phyloP scores from a whole-genome alignment of 495 filamentous ascomycete genomes.

The Lasiosphaeria hispida region DNA sequence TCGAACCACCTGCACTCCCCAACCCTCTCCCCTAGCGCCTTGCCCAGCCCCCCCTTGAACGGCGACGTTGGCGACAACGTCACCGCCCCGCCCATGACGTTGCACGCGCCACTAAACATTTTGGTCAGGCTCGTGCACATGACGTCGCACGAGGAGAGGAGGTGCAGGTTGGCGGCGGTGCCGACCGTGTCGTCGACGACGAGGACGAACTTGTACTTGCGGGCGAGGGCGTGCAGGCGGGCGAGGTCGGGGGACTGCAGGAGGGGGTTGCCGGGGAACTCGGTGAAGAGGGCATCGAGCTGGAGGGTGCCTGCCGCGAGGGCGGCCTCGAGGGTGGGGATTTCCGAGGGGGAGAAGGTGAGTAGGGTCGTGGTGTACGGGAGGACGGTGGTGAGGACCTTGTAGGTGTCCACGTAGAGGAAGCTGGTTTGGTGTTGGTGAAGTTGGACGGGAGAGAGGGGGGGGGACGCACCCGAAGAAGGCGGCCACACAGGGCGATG shows the following conservation, averaged over 20 bases:
- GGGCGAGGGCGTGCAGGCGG: neutral
- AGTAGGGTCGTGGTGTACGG: neutral
- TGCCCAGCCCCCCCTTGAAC: neutral
- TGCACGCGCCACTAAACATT: slow-evolving; percentile 28
- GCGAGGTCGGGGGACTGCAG: slow-evolving; percentile 19
- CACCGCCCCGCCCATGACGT: slow-evolving; percentile 29
- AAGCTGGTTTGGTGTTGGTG: slow-evolving; percentile 12
- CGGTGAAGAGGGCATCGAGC: slow-evolving; percentile 22
- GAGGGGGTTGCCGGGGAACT: slow-evolving; percentile 32
- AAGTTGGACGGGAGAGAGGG: no score
- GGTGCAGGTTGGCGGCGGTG: slow-evolving; percentile 13
- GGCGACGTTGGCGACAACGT: neutral
- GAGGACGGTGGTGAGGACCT: slow-evolving; percentile 16
- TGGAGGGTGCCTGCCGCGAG: neutral
- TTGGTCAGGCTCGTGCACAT: slow-evolving; percentile 31
- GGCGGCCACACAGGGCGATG: slow-evolving; percentile 3
- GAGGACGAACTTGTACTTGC: slow-evolving; percentile 10
- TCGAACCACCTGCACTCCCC: slow-evolving; percentile 17
- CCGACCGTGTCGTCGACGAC: slow-evolving; percentile 32
- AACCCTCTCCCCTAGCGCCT: neutral
- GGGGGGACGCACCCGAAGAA: slow-evolving; percentile 19
- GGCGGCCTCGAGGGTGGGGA: neutral
- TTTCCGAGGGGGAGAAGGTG: slow-evolving; percentile 3
- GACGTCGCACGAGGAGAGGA: slow-evolving; percentile 19
- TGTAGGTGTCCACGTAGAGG: slow-evolving; percentile 31